Percentiles rank a stretch among this genome's conserved stretches.
These are phyloP conservation scores for Paecilomyces formosus DNA, from an alignment of 2,329 filamentous ascomycete genomes.

Conservation along the genomic window DNA sequence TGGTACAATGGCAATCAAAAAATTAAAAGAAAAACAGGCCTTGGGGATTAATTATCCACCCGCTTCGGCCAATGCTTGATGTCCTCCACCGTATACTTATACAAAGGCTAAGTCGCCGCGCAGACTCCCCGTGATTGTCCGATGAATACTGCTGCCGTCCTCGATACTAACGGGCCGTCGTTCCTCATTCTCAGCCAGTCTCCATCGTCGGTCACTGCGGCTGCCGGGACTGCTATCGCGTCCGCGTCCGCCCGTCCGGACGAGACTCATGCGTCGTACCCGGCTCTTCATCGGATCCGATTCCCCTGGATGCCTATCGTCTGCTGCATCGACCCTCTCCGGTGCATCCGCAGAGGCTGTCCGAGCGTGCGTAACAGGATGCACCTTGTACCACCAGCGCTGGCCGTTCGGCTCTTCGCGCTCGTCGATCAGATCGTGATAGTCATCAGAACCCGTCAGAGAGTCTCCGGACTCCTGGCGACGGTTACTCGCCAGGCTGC, in stretches of 20 bases:
- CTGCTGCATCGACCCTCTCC: neutral
- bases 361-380: conserved; percentile 8
- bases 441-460: conserved; percentile 10
- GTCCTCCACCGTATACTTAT: conserved; percentile 4
- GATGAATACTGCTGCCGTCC: conserved; percentile 9
- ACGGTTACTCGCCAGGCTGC: conserved; percentile 20
- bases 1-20: neutral
- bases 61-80: neutral
- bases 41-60: neutral
- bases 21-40: neutral
- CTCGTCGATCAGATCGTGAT: conserved; percentile 15
- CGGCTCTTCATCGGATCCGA: conserved; percentile 5
- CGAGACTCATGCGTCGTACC: conserved; percentile 13
- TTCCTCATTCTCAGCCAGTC: conserved; percentile 10
- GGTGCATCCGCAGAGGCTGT: conserved; percentile 1
- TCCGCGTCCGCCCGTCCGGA: conserved; percentile 12
- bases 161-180: conserved; percentile 11
- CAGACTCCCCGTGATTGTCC: conserved; percentile 16
- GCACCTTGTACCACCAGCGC: conserved; percentile 15
- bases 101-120: conserved; percentile 23
- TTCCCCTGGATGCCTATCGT: conserved; percentile 2
- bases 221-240: conserved; percentile 9
- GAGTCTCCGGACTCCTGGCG: conserved; percentile 14
- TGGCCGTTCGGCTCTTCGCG: conserved; percentile 8
- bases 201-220: conserved; percentile 8